phyloP scores from a whole-genome alignment of 768 basidiomycete species.

The Trametopsis cervina region DNA sequence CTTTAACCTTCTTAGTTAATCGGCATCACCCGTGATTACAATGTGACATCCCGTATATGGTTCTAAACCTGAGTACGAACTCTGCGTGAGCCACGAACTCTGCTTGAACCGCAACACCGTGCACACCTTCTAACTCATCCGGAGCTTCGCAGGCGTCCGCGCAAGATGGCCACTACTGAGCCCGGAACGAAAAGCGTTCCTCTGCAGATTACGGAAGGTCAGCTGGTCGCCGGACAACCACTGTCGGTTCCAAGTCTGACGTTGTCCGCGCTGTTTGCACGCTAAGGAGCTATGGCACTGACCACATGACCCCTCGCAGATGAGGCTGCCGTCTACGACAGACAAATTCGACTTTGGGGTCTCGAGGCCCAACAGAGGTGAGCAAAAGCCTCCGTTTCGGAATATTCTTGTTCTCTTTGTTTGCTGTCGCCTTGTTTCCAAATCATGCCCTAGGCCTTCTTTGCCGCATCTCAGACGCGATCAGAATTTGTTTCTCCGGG shows the following conservation, averaged over 20 bases:
- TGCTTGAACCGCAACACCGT: too few relatives aligned
- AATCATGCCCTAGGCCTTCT: too few relatives aligned
- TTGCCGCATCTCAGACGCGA: background rate
- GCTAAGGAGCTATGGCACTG: background rate
- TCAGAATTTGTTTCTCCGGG: background rate
- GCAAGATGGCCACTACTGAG: conserved; percentile 18
- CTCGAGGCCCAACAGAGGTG: conserved; percentile 95
- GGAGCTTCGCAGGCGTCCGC: too few relatives aligned
- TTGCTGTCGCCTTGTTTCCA: too few relatives aligned
- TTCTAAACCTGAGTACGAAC: too few relatives aligned
- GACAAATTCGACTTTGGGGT: conserved; percentile 97
- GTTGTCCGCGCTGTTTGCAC: background rate
- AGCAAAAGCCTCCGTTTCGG: conserved; percentile 15
- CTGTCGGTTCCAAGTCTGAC: background rate
- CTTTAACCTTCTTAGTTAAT: too few relatives aligned
- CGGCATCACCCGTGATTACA: too few relatives aligned
- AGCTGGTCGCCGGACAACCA: too few relatives aligned
- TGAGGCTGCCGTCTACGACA: conserved; percentile 86
- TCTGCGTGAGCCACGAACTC: too few relatives aligned
- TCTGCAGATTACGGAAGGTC: conserved; percentile 64
- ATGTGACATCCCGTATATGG: too few relatives aligned
- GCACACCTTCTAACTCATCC: too few relatives aligned
- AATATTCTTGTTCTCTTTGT: too few relatives aligned
- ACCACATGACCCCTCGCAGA: conserved; percentile 26
- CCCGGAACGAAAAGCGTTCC: conserved; percentile 30